Conservation (phyloP, 345 rosid species). For the Salix koriyanagi region DNA sequence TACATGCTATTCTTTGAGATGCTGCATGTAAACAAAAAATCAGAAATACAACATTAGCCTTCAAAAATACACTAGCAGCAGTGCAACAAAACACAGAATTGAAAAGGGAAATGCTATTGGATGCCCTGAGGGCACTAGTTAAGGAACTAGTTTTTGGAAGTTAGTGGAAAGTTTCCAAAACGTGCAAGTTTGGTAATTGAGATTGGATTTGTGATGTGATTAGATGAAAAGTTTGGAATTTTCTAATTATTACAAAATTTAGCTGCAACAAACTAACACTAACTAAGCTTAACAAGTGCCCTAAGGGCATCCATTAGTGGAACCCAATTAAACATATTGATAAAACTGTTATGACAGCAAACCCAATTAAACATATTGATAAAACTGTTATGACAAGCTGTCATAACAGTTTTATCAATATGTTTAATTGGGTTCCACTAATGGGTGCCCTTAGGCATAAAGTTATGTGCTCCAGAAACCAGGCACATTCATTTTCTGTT, state of each 20-base stretch:
- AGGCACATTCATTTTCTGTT: neutral
- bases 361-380: too few relatives aligned
- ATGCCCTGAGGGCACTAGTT: neutral
- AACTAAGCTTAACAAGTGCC: neutral
- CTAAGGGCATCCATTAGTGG: neutral
- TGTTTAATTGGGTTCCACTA: too few relatives aligned
- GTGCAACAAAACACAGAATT: neutral
- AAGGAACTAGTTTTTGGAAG: neutral
- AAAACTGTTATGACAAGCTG: too few relatives aligned
- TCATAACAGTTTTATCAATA: too few relatives aligned
- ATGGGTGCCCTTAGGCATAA: neutral
- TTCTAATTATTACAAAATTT: neutral
- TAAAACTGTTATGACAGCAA: neutral
- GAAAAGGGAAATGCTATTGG: neutral
- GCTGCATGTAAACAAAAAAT: slow-evolving; percentile 43
- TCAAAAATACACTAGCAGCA: neutral
- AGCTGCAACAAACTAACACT: neutral
- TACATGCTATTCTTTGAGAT: slow-evolving; percentile 81
- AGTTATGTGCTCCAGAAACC: neutral
- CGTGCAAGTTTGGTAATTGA: neutral
- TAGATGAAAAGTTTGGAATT: neutral
- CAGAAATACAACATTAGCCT: slow-evolving; percentile 3
- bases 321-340: neutral
- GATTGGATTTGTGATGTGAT: neutral
- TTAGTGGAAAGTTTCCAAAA: neutral